Evolutionary conservation across 495 filamentous ascomycete genomes (phyloP).

Genomic region (Xylaria scruposa): DNA sequence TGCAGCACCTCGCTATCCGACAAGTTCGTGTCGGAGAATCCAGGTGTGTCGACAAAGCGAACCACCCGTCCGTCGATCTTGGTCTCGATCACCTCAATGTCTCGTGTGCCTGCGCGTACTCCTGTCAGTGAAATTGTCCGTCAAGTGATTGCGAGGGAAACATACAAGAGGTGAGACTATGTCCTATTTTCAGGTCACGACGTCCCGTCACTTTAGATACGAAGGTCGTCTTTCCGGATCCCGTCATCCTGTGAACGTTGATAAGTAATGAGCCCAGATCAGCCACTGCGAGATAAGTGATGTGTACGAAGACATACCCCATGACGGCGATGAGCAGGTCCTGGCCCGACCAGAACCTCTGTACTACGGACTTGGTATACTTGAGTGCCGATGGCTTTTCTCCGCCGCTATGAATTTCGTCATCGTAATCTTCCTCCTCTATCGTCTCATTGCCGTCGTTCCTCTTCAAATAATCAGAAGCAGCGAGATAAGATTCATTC

Average conservation of each 20-base stretch:
- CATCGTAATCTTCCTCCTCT: background rate
- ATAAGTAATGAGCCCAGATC: background rate
- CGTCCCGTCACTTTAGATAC: constrained; percentile 44
- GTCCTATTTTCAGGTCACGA: constrained; percentile 37
- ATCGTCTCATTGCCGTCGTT: background rate
- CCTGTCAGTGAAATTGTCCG: background rate
- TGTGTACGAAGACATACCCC: constrained; percentile 30
- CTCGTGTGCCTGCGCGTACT: constrained; percentile 31
- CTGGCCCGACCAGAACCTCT: constrained; percentile 16
- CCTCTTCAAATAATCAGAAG: background rate
- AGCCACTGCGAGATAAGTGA: background rate
- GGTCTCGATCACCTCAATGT: constrained; percentile 34
- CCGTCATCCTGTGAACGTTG: constrained; percentile 38
- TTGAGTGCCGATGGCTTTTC: background rate
- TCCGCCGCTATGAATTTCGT: too few relatives aligned
- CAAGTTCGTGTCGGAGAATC: constrained; percentile 52
- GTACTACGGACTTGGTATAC: constrained; percentile 18
- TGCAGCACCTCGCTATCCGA: constrained; percentile 49
- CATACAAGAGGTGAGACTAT: constrained; percentile 42
- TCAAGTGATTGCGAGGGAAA: background rate
- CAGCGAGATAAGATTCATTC: background rate
- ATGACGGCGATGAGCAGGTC: constrained; percentile 38
- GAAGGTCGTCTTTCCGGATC: constrained; percentile 52
- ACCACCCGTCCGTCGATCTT: constrained; percentile 33
- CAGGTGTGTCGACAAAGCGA: constrained; percentile 51